Evolutionary conservation across 2,329 filamentous ascomycete species (phyloP), one percentile per base, ranked within the genome.

Genomic region (Monilinia vaccinii-corymbosi): DNA sequence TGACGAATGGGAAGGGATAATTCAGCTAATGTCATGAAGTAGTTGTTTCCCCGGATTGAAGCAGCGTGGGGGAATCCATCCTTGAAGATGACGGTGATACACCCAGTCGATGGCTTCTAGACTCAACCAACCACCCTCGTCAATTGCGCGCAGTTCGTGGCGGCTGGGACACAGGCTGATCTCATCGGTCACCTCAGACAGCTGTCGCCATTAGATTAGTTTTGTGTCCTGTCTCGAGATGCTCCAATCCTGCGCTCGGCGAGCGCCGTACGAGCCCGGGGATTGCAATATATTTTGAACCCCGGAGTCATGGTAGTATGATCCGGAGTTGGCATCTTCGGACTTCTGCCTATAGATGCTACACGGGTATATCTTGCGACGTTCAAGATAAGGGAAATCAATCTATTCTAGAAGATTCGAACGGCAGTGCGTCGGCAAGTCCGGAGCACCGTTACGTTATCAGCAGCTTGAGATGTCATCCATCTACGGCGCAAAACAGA

Each of bases 161-260:
- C 16, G n/a, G 51, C 51, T 53, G n/a, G 44, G 25, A 38, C 38
- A 53, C 51, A 53, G n/a, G 51, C 51, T 44, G 51, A 44, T 6
- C 38, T 53, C 21, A 53, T 32, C 25, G 18, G 50, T 25, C 25
- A 42, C 16, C 36, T 36, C 23, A 53, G 50, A 42, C 42, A 14
- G 28, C 38, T 53, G 38, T 21, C 32, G 4, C 31, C 23, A 18
- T 13, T 32, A 7, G 16, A 18, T 13, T 32, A 11, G 16, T 53
- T 2, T 36, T 32, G 44, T 13, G 11, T 16, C 32, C 18, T 44
- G 11, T 16, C 32, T 11, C 32, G 38, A 4, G 16, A 32, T 44
- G 25, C 51, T 25, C 18, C n/a, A 18, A 11, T 44, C 14, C 32
- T 44, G 38, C 14, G 2, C 25, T 11, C 25, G 51, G 51, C 28